A percentile compares a stretch with the other conserved stretches of the same genome.
Evolutionary conservation across 2,329 filamentous ascomycete genomes (phyloP).

Genomic region (Microcera coccophila): DNA sequence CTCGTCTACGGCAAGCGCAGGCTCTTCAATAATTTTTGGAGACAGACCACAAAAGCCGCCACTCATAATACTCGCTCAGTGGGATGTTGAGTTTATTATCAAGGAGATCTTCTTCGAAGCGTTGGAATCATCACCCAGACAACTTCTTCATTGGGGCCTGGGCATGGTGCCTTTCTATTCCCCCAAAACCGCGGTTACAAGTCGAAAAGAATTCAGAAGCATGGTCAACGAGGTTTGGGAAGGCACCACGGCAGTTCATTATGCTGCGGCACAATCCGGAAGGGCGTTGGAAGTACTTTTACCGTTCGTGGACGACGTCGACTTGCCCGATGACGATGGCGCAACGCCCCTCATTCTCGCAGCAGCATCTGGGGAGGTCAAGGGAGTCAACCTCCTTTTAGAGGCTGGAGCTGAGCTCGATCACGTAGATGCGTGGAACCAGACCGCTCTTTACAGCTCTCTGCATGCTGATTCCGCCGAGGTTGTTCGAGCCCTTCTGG

Average conservation of each 20-base stretch:
- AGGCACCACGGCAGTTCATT: conserved; percentile 16
- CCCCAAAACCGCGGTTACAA: neutral
- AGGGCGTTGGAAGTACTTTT: conserved; percentile 13
- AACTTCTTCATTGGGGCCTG: conserved; percentile 1
- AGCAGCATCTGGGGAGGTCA: conserved; percentile 8
- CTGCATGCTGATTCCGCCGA: conserved; percentile 10
- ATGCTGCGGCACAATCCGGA: conserved; percentile 14
- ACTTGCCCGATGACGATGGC: conserved; percentile 13
- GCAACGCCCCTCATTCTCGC: conserved; percentile 15
- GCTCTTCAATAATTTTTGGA: neutral
- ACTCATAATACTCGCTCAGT: conserved; percentile 14
- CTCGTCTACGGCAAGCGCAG: neutral
- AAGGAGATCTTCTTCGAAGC: conserved; percentile 10
- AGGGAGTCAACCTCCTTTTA: conserved; percentile 11
- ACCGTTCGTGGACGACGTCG: conserved; percentile 13
- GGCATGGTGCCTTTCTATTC: conserved; percentile 6
- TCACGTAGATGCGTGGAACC: conserved; percentile 10
- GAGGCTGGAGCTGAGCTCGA: conserved; percentile 15
- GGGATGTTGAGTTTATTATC: conserved; percentile 14
- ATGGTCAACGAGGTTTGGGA: conserved; percentile 16
- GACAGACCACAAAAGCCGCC: conserved; percentile 11
- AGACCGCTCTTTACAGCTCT: conserved; percentile 15
- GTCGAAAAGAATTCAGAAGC: conserved; percentile 4
- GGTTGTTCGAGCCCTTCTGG: conserved; percentile 11
- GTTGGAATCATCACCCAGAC: conserved; percentile 2